Conservation (phyloP, 2,329 filamentous ascomycete species). For the Diaporthe capsici region DNA sequence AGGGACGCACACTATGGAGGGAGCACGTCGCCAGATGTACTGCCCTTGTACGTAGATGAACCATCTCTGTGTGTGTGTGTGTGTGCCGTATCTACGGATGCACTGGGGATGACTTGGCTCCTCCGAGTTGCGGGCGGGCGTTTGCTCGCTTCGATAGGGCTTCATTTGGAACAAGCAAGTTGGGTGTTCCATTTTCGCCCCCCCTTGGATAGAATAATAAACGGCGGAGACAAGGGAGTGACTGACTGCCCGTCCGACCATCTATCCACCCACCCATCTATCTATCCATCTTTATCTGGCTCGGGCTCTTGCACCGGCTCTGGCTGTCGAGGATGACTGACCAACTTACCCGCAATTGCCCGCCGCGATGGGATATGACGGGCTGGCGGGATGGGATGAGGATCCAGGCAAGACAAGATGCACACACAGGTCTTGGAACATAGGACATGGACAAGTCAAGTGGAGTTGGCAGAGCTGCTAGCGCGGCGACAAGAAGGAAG, state of each 20-base stretch:
- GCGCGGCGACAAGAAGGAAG: not conserved
- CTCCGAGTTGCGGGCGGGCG: not conserved
- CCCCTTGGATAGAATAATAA: not conserved
- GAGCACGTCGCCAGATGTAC: not conserved
- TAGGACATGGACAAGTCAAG: constrained; percentile 12
- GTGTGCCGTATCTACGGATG: not conserved
- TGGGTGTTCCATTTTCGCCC: not conserved
- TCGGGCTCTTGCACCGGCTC: not conserved
- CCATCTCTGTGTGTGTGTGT: not conserved
- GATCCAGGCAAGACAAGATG: constrained; percentile 19
- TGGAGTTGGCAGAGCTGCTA: constrained; percentile 24
- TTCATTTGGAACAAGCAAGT: not conserved
- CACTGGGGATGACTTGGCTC: too few species aligned
- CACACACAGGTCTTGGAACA: constrained; percentile 24
- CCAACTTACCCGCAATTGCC: not conserved
- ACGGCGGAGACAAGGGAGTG: constrained; percentile 1
- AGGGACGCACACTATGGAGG: not conserved
- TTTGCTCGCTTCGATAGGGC: not conserved
- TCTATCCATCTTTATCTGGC: not conserved
- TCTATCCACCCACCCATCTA: not conserved
- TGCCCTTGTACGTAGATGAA: not conserved
- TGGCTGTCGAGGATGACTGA: not conserved
- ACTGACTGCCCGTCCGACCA: not conserved
- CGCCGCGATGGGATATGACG: not conserved
- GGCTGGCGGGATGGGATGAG: not conserved